Evolutionary conservation across 2,329 filamentous ascomycete genomes (phyloP), one percentile per base, ranked within the genome.

Genomic region (Canariomyces notabilis): DNA sequence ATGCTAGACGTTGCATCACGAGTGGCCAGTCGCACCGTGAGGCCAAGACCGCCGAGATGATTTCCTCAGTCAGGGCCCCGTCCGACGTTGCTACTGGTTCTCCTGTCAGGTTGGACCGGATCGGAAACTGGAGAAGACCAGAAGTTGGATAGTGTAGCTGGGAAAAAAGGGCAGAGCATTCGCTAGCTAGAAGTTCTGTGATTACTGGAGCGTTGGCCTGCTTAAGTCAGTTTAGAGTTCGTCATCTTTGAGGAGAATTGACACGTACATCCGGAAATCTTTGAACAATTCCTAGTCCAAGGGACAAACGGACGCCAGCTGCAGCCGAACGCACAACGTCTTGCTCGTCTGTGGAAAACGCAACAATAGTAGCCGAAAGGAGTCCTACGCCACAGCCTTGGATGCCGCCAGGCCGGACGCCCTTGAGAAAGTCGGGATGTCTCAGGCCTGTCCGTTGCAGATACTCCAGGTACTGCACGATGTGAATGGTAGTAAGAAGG

Each of bases 51-150:
- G 42, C 42, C 12, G 21, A 35, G 26, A 49, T 29, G 26, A 45
- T 3, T 15, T 49, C 46, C 5, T 49, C 36, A 12, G 41, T 37
- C n/a, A 44, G 41, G 2, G 41, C 19, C 12, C 18, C 37, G 9
- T 34, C 12, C 2, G n/a, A 6, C 11, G 6, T 26, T 26, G 22
- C 11, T 0, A 45, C 37, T 18, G 18, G 18, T 33, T 45, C 16
- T 11, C 37, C 46, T 9, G 42, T 16, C 19, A 16, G 20, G 42
- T 49, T 49, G 32, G 37, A 49, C 20, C 42, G 32, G 7, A 49
- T 42, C 26, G 21, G 23, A 22, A 49, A 37, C n/a, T 36, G 42
- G 8, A 49, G 33, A 14, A 20, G 14, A 1, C 21, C 34, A 5
- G 32, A 15, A 6, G 32, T 18, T 8, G 46, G 46, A 12, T 45